Conservation (phyloP, 192 early-diverging fungal genomes). For the Podila epigama region DNA sequence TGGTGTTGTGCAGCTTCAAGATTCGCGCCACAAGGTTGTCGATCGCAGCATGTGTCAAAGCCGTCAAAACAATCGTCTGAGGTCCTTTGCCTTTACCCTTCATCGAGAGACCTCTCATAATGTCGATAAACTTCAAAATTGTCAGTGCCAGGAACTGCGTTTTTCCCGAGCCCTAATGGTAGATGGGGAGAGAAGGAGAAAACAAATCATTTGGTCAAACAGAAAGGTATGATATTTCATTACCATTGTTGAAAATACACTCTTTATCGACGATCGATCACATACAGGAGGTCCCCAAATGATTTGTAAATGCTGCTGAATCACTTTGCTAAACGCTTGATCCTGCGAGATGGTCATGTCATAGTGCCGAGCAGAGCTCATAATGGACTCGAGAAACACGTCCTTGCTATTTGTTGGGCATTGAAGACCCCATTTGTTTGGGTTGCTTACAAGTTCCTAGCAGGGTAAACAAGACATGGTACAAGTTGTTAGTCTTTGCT, state of each 20-base stretch:
- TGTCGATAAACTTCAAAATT: slow-evolving; percentile 46
- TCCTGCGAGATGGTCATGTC: slow-evolving; percentile 56
- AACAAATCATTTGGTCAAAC: neutral
- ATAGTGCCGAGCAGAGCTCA: slow-evolving; percentile 34
- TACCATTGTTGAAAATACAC: too few species aligned
- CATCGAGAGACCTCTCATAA: slow-evolving; percentile 18
- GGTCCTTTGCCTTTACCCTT: slow-evolving; percentile 36
- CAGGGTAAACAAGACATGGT: neutral
- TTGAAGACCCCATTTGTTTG: slow-evolving; percentile 52
- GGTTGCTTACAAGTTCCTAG: slow-evolving; percentile 50
- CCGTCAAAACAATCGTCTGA: slow-evolving; percentile 56
- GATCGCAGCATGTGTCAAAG: slow-evolving; percentile 59
- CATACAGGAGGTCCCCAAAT: slow-evolving; percentile 61
- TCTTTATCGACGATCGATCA: too few species aligned
- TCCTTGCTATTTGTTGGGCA: slow-evolving; percentile 7
- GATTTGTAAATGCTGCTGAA: slow-evolving; percentile 50
- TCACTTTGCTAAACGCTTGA: slow-evolving; percentile 40
- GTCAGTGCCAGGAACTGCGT: slow-evolving; percentile 59
- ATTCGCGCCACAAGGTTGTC: slow-evolving; percentile 49
- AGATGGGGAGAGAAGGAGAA: neutral
- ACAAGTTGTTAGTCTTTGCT: too few species aligned
- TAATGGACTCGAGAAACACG: slow-evolving; percentile 44
- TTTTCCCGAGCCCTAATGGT: slow-evolving; percentile 58
- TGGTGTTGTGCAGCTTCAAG: slow-evolving; percentile 17
- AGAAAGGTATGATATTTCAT: neutral